Evolutionary conservation across 768 basidiomycete genomes (phyloP).

Genomic region (Collybia sordida): DNA sequence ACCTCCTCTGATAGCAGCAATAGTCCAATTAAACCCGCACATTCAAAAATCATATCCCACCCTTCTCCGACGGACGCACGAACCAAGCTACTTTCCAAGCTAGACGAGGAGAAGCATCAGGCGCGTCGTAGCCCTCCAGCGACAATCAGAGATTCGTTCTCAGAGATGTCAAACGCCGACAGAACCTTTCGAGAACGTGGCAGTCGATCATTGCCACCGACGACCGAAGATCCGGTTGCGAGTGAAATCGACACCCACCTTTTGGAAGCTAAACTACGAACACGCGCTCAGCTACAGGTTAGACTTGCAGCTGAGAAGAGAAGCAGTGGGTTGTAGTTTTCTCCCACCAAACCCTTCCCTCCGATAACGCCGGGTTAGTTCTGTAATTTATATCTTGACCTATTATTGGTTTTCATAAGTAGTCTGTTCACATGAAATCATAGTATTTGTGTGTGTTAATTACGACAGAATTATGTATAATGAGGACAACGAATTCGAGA

Average conservation of each 20-base stretch:
- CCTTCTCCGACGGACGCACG: slow-evolving; percentile 23
- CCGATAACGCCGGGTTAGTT: too few relatives aligned
- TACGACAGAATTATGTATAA: not conserved
- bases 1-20: slow-evolving; percentile 11
- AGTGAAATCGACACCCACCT: slow-evolving; percentile 16
- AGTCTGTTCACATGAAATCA: not conserved
- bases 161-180: slow-evolving; percentile 10
- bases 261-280: slow-evolving; percentile 46
- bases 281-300: slow-evolving; percentile 45
- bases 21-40: slow-evolving; percentile 12
- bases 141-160: not conserved
- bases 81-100: slow-evolving; percentile 37
- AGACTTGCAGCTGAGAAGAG: slow-evolving; percentile 47
- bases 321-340: not conserved
- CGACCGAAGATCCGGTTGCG: not conserved
- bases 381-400: too few relatives aligned
- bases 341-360: not conserved
- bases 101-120: slow-evolving; percentile 41
- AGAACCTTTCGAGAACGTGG: slow-evolving; percentile 14
- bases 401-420: too few relatives aligned
- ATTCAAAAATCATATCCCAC: slow-evolving; percentile 7
- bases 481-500: too few relatives aligned
- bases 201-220: not conserved
- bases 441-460: slow-evolving; percentile 1
- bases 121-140: slow-evolving; percentile 14